Conservation (phyloP, 2,329 filamentous ascomycete species). For the Fusarium odoratissimum region DNA sequence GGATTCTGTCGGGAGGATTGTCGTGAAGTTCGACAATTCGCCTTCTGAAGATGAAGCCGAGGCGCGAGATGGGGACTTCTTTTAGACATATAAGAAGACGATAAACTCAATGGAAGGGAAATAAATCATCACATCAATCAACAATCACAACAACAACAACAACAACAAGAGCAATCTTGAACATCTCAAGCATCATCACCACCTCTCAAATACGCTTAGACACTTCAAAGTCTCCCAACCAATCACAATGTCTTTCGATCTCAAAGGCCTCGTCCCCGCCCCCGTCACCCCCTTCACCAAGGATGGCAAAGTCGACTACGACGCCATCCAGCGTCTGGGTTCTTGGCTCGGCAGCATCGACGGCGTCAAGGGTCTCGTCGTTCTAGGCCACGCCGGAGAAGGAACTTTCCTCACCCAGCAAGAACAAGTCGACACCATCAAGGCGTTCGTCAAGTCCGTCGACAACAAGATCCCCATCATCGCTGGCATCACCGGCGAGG, state of each 20-base stretch:
- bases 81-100: conserved; percentile 20
- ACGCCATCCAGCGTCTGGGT: conserved; percentile 63
- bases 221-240: neutral
- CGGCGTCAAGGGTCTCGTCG: conserved; percentile 64
- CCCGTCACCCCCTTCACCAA: conserved; percentile 64
- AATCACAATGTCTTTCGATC: conserved; percentile 53
- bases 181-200: neutral
- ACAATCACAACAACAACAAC: neutral
- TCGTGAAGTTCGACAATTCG: neutral
- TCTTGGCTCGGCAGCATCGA: conserved; percentile 64
- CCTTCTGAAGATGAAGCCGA: conserved; percentile 6
- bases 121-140: conserved; percentile 8
- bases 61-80: neutral
- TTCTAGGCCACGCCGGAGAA: conserved; percentile 66
- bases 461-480: conserved; percentile 63
- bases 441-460: conserved; percentile 63
- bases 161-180: no score
- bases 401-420: conserved; percentile 64
- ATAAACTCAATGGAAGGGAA: neutral
- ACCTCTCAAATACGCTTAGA: neutral
- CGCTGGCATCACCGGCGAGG: conserved; percentile 64
- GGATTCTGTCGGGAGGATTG: conserved; percentile 9
- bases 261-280: conserved; percentile 61
- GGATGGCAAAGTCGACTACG: conserved; percentile 61
- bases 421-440: conserved; percentile 62